Percentiles rank a stretch among this genome's conserved stretches.
These are phyloP conservation scores for Herpetomonas tarakana DNA, from an alignment of 208 protist species.

Conservation along the genomic window DNA sequence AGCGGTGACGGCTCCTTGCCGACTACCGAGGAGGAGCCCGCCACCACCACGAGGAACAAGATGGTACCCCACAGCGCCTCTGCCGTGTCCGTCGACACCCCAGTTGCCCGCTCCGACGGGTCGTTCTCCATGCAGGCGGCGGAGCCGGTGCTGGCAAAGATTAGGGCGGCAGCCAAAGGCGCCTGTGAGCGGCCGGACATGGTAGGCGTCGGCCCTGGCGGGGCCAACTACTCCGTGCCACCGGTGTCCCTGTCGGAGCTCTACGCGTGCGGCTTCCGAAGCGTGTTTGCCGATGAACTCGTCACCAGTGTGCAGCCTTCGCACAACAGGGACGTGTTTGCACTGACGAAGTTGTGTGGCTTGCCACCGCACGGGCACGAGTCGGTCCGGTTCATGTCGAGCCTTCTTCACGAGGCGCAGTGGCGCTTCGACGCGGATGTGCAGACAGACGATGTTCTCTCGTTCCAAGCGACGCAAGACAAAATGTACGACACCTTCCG, in stretches of 20 bases:
- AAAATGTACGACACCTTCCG: slow-evolving; percentile 51
- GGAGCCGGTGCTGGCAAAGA: background rate
- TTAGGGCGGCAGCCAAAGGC: background rate
- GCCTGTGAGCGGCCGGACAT: background rate
- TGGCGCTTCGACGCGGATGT: background rate
- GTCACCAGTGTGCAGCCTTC: slow-evolving; percentile 20
- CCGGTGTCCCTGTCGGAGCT: slow-evolving; percentile 37
- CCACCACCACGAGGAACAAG: background rate
- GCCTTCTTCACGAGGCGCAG: slow-evolving; percentile 29
- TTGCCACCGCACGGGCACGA: slow-evolving; percentile 69
- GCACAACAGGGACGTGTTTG: slow-evolving; percentile 68
- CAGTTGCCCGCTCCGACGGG: background rate
- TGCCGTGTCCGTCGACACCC: slow-evolving; percentile 25
- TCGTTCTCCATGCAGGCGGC: background rate
- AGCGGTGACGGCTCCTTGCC: background rate
- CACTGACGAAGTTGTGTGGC: slow-evolving; percentile 48
- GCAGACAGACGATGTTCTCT: background rate
- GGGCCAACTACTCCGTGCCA: slow-evolving; percentile 15
- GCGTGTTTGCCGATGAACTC: slow-evolving; percentile 40
- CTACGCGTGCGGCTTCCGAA: slow-evolving; percentile 43
- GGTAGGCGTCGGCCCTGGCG: slow-evolving; percentile 4
- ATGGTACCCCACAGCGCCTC: background rate
- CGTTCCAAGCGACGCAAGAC: background rate
- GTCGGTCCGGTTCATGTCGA: slow-evolving; percentile 47
- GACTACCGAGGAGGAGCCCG: background rate